Evolutionary conservation across 352 stramenopile species (phyloP).

Genomic region (Elongisporangium prolatum): DNA sequence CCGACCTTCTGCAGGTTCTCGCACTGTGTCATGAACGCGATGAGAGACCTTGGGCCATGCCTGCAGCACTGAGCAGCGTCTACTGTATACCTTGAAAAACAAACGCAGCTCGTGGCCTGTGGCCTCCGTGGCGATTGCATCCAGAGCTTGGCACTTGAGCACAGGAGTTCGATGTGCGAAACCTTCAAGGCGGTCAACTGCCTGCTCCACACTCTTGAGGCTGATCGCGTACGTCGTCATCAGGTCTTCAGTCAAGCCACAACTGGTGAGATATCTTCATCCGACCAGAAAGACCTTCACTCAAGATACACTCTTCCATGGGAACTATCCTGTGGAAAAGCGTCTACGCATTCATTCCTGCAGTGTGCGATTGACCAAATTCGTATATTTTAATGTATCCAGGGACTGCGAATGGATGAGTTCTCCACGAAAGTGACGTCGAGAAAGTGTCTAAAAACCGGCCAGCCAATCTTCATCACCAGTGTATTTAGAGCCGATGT

Average conservation of each 20-base stretch:
- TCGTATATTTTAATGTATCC: background rate
- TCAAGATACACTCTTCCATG: background rate
- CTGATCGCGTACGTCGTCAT: conserved; percentile 27
- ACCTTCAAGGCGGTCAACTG: conserved; percentile 22
- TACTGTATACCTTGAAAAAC: conserved; percentile 34
- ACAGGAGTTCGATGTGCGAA: conserved; percentile 34
- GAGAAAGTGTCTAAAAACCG: conserved; percentile 43
- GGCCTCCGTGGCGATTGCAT: conserved; percentile 14
- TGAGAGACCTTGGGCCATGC: background rate
- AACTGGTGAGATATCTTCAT: background rate
- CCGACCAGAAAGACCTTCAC: background rate
- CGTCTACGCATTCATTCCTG: no score
- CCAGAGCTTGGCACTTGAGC: conserved; percentile 25
- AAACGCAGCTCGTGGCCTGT: conserved; percentile 13
- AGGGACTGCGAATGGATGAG: background rate
- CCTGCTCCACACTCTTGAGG: conserved; percentile 21
- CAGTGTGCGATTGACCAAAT: background rate
- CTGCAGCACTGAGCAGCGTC: background rate
- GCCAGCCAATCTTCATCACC: conserved; percentile 73
- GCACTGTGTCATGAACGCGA: conserved; percentile 21
- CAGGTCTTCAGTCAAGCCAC: background rate
- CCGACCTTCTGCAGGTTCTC: conserved; percentile 56
- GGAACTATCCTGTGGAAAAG: background rate
- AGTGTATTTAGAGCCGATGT: conserved; percentile 69
- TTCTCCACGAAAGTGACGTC: background rate